phyloP scores from a whole-genome alignment of 2,329 filamentous ascomycete genomes.

The Aspergillus cejpii region DNA sequence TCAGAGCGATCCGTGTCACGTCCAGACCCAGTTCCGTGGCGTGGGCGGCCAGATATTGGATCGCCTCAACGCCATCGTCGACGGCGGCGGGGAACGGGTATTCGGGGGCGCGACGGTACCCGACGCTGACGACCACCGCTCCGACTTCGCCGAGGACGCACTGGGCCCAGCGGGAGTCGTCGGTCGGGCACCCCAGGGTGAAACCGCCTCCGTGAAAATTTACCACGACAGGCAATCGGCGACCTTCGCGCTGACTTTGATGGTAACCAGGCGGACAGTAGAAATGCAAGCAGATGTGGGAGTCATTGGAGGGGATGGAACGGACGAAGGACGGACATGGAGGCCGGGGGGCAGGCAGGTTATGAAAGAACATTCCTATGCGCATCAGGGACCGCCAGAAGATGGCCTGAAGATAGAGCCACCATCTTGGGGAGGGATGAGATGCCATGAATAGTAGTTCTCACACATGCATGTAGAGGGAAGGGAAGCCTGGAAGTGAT shows the following conservation, averaged over 20 bases:
- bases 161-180: conserved; percentile 56
- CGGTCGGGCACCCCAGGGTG: conserved; percentile 52
- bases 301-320: conserved; percentile 47
- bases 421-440: conserved; percentile 45
- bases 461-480: not conserved
- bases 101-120: conserved; percentile 57
- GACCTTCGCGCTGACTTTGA: conserved; percentile 29
- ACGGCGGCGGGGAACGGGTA: conserved; percentile 57
- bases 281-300: conserved; percentile 52
- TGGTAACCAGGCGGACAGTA: conserved; percentile 49
- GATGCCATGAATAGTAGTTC: conserved; percentile 25
- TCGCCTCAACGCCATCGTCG: conserved; percentile 57
- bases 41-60: conserved; percentile 53
- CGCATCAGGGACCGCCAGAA: conserved; percentile 63
- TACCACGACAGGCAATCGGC: conserved; percentile 52
- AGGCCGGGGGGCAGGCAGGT: conserved; percentile 54
- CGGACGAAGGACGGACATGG: conserved; percentile 55
- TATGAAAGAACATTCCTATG: conserved; percentile 63
- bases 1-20: conserved; percentile 51
- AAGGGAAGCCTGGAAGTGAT: not conserved
- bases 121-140: conserved; percentile 55
- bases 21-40: conserved; percentile 53
- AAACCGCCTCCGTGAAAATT: conserved; percentile 62
- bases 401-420: conserved; percentile 56
- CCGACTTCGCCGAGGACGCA: conserved; percentile 50